Evolutionary conservation across 1,139 yeast species (phyloP).

Genomic region (Dujonia santamariae): DNA sequence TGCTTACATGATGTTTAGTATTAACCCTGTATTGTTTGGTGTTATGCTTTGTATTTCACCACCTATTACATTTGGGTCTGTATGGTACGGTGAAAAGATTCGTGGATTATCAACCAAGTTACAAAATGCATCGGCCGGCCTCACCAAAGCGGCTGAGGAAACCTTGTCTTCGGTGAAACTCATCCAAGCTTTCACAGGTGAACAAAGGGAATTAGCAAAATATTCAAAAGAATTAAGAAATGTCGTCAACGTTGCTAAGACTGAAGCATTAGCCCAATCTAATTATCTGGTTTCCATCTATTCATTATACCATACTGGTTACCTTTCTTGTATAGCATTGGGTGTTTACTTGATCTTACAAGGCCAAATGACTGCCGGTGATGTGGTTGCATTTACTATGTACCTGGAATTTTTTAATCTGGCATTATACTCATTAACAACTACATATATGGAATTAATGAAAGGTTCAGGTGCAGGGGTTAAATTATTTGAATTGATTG

Average conservation of each 20-base stretch:
- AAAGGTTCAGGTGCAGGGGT: conserved; percentile 56
- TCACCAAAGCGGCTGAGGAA: conserved; percentile 46
- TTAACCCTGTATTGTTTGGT: conserved; percentile 44
- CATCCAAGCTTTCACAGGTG: conserved; percentile 47
- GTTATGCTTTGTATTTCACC: conserved; percentile 53
- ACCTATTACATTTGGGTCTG: conserved; percentile 51
- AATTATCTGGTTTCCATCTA: conserved; percentile 46
- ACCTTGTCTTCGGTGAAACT: conserved; percentile 43
- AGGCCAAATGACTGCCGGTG: conserved; percentile 47
- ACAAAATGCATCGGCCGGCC: conserved; percentile 47
- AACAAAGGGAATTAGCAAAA: conserved; percentile 39
- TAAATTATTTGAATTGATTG: conserved; percentile 45
- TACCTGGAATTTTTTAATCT: conserved; percentile 48
- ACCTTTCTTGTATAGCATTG: conserved; percentile 43
- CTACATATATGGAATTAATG: conserved; percentile 54
- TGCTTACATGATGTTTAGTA: conserved; percentile 47
- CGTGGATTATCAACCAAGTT: conserved; percentile 40
- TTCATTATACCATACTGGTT: conserved; percentile 44
- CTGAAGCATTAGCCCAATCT: conserved; percentile 48
- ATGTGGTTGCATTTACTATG: conserved; percentile 48
- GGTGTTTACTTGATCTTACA: conserved; percentile 43
- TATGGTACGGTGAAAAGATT: conserved; percentile 48
- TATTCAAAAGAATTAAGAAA: conserved; percentile 40
- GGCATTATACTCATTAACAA: conserved; percentile 49
- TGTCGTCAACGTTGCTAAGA: conserved; percentile 41